phyloP scores from a whole-genome alignment of 352 stramenopile species.

The Globisporangium carolinianum region DNA sequence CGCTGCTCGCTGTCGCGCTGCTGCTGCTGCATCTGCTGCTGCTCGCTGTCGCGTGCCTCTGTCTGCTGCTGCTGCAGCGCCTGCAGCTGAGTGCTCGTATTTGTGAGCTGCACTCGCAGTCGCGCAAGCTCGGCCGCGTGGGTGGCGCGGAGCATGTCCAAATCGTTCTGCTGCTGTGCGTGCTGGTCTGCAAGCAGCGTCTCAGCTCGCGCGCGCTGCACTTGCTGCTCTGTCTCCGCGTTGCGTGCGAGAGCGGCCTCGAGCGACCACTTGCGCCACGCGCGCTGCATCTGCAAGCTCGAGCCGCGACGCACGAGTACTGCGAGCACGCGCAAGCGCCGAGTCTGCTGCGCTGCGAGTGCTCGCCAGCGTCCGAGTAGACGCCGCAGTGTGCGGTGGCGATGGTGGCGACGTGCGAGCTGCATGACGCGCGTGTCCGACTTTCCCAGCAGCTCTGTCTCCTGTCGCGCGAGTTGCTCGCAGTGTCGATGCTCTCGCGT shows the following conservation, averaged over 20 bases:
- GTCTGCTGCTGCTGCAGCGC: background rate
- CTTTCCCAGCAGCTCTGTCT: background rate
- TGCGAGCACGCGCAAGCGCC: background rate
- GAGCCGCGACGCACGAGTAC: constrained; percentile 5
- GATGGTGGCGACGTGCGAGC: constrained; percentile 3
- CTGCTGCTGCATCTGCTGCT: constrained; percentile 7
- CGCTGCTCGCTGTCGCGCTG: constrained; percentile 6
- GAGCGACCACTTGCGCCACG: constrained; percentile 11
- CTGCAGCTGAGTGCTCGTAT: constrained; percentile 19
- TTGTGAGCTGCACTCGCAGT: constrained; percentile 14
- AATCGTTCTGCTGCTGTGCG: constrained; percentile 4
- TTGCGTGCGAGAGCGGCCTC: background rate
- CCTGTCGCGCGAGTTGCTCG: background rate
- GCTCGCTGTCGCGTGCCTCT: constrained; percentile 1
- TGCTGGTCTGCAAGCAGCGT: background rate
- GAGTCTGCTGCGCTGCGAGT: background rate
- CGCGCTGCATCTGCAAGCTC: background rate
- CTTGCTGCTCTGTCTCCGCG: background rate
- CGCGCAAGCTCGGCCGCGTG: constrained; percentile 17
- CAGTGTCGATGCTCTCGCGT: background rate
- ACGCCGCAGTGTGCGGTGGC: background rate
- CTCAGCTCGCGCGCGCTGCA: background rate
- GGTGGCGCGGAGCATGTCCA: constrained; percentile 3
- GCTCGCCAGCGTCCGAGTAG: constrained; percentile 2
- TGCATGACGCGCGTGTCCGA: background rate